Evolutionary conservation across 495 filamentous ascomycete species (phyloP), one percentile per base, ranked within the genome.

Genomic region (Bombardia bombarda): DNA sequence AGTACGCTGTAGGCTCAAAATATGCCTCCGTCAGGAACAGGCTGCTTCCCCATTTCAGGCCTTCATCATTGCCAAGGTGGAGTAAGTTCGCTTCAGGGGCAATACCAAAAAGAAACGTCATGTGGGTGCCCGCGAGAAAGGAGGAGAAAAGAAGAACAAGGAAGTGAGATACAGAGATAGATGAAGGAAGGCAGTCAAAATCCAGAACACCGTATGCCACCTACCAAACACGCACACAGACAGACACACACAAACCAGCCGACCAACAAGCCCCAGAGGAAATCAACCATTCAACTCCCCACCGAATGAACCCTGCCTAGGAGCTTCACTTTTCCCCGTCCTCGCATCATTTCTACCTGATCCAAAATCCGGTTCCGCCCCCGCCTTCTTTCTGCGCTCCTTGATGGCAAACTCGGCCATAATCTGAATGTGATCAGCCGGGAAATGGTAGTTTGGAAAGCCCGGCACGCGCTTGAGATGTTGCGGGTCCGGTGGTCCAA

Each of bases 381-480:
- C 49, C 53, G 71, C 68, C 68, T 90, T 89, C 60, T 80, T 84
- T 69, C 93, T 96, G 39, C 77, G 66, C 19, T 76, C 75, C 67
- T 95, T 96, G 65, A 97, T 81, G 43, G 81, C 74, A 65, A 96
- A 95, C 66, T 97, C 87, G 43, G 86, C 84, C 67, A 88, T 78
- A 52, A 98, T 78, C 63, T 89, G 85, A 53, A 98, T 77, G 66
- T 98, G 92, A 63, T 98, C 92, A 61, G 87, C 92, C 1, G 93
- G 93, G 68, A 95, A 96, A 66, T 97, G 92, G 58, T 84, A 90
- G 54, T 97, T 94, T 9, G 92, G 92, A 65, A 97, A 98, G 0
- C 92, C 92, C 3, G 92, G 92, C 4, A 96, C 88, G 34, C 81
- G 75, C 51, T 83, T 81, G 43, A 98, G 80, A 62, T 97, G 94